Evolutionary conservation across 176 grass and related monocot species (phyloP).

Genomic region (Oryza coarctata): DNA sequence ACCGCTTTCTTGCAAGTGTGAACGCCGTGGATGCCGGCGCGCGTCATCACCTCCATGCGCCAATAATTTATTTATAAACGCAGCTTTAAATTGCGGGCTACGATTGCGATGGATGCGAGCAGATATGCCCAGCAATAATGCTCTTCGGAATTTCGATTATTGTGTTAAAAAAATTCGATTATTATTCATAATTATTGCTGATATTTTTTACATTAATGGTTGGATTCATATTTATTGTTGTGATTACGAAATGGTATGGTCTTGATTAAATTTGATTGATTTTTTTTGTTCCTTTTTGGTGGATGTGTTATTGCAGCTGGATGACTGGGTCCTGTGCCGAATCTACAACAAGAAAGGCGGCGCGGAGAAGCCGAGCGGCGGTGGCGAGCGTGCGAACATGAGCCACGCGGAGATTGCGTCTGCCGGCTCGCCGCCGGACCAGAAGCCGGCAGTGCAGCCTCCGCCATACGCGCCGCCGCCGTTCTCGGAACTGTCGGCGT

Average conservation of each 20-base stretch:
- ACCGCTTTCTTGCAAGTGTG: constrained; percentile 30
- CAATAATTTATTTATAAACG: constrained; percentile 41
- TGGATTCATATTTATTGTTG: neutral
- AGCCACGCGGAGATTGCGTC: neutral
- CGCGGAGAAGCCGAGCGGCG: constrained; percentile 5
- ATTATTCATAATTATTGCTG: neutral
- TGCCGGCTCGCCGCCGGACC: constrained; percentile 45
- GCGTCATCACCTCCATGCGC: constrained; percentile 35
- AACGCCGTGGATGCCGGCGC: constrained; percentile 41
- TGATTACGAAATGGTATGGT: neutral
- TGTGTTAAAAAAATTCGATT: no score
- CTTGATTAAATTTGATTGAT: neutral
- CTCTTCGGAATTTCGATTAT: neutral
- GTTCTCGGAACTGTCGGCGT: constrained; percentile 46
- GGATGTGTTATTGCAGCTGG: constrained; percentile 40
- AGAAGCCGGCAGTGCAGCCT: constrained; percentile 36
- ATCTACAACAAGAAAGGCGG: constrained; percentile 80
- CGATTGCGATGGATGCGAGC: constrained; percentile 27
- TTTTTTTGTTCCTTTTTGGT: neutral
- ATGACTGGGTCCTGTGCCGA: constrained; percentile 81
- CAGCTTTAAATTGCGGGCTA: neutral
- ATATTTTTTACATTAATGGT: neutral
- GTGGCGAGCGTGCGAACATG: neutral
- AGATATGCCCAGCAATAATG: constrained; percentile 30
- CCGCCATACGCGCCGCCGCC: constrained; percentile 17